phyloP scores from a whole-genome alignment of 495 filamentous ascomycete genomes.

The Filosporella fistucella region DNA sequence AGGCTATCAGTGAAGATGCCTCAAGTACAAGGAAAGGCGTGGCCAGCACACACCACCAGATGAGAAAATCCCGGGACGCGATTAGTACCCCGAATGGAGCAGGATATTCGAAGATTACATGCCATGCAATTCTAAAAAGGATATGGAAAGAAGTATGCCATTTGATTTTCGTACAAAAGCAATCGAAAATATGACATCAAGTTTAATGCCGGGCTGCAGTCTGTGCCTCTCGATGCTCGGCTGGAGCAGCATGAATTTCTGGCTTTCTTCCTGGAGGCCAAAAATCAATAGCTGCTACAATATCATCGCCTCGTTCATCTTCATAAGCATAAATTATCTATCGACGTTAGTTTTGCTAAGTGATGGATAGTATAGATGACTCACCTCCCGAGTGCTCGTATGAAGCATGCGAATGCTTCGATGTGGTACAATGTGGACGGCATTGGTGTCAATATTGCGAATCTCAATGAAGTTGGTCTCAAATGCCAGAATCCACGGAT shows the following conservation, averaged over 20 bases:
- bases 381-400: conserved; percentile 91
- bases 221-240: conserved; percentile 7
- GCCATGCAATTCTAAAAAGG: conserved; percentile 15
- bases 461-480: conserved; percentile 99
- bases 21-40: too few species aligned
- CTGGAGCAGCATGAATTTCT: conserved; percentile 11
- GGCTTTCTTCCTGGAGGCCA: conserved; percentile 49
- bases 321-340: conserved; percentile 96
- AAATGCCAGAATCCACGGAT: conserved; percentile 95
- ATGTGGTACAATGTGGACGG: conserved; percentile 90
- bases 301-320: conserved; percentile 90
- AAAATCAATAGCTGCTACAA: conserved; percentile 94
- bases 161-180: neutral
- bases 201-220: conserved; percentile 21
- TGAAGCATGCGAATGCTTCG: conserved; percentile 97
- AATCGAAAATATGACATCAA: too few species aligned
- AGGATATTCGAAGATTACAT: conserved; percentile 15
- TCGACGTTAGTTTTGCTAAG: conserved; percentile 21
- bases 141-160: conserved; percentile 5
- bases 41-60: conserved; percentile 18
- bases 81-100: neutral
- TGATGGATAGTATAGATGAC: conserved; percentile 22
- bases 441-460: conserved; percentile 85
- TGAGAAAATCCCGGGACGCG: conserved; percentile 5
- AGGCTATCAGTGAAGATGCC: too few species aligned